Evolutionary conservation across 306 rosid species (phyloP).

Genomic region (Dalbergia cochinchinensis): DNA sequence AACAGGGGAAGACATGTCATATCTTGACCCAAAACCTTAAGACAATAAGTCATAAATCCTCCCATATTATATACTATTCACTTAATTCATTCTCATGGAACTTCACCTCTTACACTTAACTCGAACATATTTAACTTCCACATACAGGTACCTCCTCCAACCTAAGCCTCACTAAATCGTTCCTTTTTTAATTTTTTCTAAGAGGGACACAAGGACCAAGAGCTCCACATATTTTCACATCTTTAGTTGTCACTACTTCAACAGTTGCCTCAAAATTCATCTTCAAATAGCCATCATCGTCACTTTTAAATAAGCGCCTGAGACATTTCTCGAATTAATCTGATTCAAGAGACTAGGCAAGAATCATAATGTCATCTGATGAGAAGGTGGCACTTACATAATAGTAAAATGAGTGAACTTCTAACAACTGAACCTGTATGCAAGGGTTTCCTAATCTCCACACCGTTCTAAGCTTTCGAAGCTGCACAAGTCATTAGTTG

Average conservation of each 20-base stretch:
- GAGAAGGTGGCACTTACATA: neutral
- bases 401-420: neutral
- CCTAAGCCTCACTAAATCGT: conserved; percentile 61
- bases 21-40: too few relatives aligned
- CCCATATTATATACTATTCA: too few relatives aligned
- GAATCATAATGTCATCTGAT: conserved; percentile 85
- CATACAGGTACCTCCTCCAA: conserved; percentile 80
- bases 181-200: too few relatives aligned
- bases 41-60: too few relatives aligned
- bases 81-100: too few relatives aligned
- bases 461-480: too few relatives aligned
- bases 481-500: too few relatives aligned
- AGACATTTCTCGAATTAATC: conserved; percentile 74
- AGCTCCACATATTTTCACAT: conserved; percentile 88
- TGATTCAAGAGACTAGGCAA: conserved; percentile 75
- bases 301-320: conserved; percentile 63
- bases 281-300: conserved; percentile 66
- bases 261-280: conserved; percentile 86
- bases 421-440: neutral
- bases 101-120: too few relatives aligned
- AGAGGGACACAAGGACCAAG: too few relatives aligned
- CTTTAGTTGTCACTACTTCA: conserved; percentile 81
- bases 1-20: too few relatives aligned
- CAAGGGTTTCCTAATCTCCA: too few relatives aligned
- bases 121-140: conserved; percentile 81